Conservation (phyloP, 768 basidiomycete genomes). For the Kwoniella mangroviensis region DNA sequence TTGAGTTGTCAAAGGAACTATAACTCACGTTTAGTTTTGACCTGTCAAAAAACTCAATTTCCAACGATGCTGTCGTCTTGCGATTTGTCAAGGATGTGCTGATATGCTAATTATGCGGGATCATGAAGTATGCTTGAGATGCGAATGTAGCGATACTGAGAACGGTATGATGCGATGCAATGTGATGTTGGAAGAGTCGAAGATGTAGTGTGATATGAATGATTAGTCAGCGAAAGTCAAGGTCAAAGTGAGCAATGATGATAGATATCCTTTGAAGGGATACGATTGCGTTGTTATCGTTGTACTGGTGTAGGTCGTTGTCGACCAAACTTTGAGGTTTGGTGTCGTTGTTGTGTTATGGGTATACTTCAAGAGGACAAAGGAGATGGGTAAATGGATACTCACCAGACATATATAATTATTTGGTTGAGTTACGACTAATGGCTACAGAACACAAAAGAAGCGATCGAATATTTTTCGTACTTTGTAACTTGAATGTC, state of each 20-base stretch:
- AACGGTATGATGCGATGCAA: neutral
- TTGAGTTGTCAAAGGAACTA: neutral
- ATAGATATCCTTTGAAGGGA: neutral
- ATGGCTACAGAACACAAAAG: slow-evolving; percentile 1
- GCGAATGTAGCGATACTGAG: neutral
- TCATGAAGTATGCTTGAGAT: neutral
- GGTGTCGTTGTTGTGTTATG: neutral
- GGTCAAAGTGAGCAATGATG: neutral
- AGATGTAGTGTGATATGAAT: neutral
- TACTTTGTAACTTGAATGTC: too few species aligned
- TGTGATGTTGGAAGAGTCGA: neutral
- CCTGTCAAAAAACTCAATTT: slow-evolving; percentile 2
- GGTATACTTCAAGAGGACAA: neutral
- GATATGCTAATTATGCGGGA: neutral
- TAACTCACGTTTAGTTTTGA: neutral
- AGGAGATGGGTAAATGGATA: neutral
- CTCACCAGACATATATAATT: slow-evolving; percentile 9
- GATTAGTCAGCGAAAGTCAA: neutral
- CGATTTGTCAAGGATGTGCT: neutral
- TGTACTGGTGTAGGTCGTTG: neutral
- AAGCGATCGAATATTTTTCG: neutral
- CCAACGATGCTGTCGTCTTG: neutral
- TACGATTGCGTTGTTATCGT: neutral
- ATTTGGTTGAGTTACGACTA: neutral
- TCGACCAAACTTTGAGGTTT: neutral